phyloP scores from a whole-genome alignment of 192 early-diverging fungal genomes.

The Coemansia sp. region DNA sequence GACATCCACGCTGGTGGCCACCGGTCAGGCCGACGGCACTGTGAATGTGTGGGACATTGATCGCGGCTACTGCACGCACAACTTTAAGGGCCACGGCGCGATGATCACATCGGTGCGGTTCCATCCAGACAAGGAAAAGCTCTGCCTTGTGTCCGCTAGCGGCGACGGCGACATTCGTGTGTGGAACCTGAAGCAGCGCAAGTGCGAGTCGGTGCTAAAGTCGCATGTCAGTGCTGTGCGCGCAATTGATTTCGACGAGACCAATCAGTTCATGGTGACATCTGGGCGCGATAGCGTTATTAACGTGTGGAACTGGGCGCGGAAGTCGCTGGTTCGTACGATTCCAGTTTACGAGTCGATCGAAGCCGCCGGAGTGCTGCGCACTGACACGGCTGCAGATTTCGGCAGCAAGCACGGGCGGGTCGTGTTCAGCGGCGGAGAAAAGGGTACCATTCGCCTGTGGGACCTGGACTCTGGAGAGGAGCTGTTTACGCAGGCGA shows the following conservation, averaged over 20 bases:
- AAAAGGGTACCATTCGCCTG: constrained; percentile 75
- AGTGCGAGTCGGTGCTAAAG: constrained; percentile 72
- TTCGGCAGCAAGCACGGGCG: constrained; percentile 28
- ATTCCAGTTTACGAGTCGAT: constrained; percentile 86
- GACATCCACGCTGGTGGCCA: constrained; percentile 90
- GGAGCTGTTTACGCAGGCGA: constrained; percentile 63
- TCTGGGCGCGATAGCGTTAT: constrained; percentile 91
- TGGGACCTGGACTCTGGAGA: constrained; percentile 83
- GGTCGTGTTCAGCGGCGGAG: constrained; percentile 84
- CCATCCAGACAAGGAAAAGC: constrained; percentile 59
- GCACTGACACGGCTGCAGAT: constrained; percentile 35
- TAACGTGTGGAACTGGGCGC: constrained; percentile 81
- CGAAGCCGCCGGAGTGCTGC: constrained; percentile 80
- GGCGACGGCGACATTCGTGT: constrained; percentile 89
- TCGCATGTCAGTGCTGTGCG: constrained; percentile 90
- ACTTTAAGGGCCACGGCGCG: constrained; percentile 90
- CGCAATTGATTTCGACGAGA: constrained; percentile 72
- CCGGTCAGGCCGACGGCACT: constrained; percentile 92
- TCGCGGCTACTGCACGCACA: constrained; percentile 90
- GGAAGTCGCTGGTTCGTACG: constrained; percentile 66
- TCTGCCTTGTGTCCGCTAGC: constrained; percentile 77
- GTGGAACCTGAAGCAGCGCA: constrained; percentile 82
- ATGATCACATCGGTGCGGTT: constrained; percentile 85
- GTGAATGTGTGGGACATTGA: constrained; percentile 97
- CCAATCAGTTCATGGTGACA: constrained; percentile 69